These are phyloP conservation scores for Trypanosoma avium DNA, from an alignment of 208 protist species.

Conservation along the genomic window DNA sequence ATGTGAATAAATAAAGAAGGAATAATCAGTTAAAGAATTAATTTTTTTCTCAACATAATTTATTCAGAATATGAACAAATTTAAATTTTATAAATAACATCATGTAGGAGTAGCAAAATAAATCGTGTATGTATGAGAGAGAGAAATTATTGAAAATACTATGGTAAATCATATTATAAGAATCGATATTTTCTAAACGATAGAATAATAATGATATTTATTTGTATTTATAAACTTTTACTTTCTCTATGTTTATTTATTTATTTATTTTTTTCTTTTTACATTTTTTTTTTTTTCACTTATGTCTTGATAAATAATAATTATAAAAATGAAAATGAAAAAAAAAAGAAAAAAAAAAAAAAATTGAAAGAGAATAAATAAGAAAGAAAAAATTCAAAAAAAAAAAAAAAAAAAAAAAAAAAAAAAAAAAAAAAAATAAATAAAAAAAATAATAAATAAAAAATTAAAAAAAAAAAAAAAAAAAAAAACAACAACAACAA, in stretches of 20 bases:
- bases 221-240: too few relatives aligned
- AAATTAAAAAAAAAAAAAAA: constrained; percentile 2
- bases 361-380: too few relatives aligned
- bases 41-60: constrained; percentile 7
- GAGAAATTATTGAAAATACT: not conserved
- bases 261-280: not conserved
- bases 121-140: not conserved
- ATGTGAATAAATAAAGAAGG: not conserved
- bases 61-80: constrained; percentile 81
- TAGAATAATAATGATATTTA: too few relatives aligned
- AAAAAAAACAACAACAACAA: not conserved
- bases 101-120: not conserved
- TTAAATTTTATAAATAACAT: constrained; percentile 25
- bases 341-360: too few relatives aligned
- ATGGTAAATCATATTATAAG: not conserved
- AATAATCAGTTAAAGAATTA: not conserved
- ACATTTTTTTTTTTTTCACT: not conserved
- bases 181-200: too few relatives aligned
- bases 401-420: constrained; percentile 19
- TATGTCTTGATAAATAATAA: too few relatives aligned
- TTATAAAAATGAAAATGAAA: too few relatives aligned
- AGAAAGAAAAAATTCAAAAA: too few relatives aligned
- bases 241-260: not conserved
- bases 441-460: not conserved
- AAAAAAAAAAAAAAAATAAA: not conserved